These are phyloP conservation scores for Cyathus striatus DNA, from an alignment of 768 basidiomycete species.

Conservation along the genomic window DNA sequence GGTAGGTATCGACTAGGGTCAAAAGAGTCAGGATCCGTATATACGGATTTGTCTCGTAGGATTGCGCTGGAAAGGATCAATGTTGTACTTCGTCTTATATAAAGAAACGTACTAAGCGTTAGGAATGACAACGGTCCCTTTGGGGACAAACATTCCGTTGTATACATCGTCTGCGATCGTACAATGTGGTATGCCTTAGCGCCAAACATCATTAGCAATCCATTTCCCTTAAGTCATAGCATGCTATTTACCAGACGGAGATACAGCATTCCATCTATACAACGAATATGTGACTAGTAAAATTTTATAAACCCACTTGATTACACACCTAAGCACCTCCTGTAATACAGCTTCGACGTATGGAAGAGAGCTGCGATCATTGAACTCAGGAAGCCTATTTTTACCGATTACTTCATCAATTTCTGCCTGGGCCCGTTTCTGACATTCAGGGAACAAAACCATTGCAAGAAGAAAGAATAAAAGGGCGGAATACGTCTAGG, in stretches of 20 bases:
- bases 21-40: not conserved
- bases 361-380: not conserved
- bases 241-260: too few species aligned
- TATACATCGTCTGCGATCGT: too few species aligned
- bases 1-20: constrained; percentile 1
- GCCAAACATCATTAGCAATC: too few species aligned
- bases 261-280: not conserved
- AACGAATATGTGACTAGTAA: not conserved
- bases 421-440: not conserved
- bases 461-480: constrained; percentile 1
- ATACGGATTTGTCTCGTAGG: constrained; percentile 1
- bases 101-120: too few species aligned
- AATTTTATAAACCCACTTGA: too few species aligned
- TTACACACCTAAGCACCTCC: not conserved
- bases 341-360: not conserved
- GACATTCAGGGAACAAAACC: constrained; percentile 2
- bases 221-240: too few species aligned
- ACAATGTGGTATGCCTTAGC: too few species aligned
- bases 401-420: not conserved
- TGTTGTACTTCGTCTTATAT: too few species aligned
- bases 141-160: too few species aligned
- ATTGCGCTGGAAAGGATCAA: too few species aligned
- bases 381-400: not conserved
- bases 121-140: too few species aligned
- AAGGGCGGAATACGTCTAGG: not conserved